phyloP scores from a whole-genome alignment of 495 filamentous ascomycete species.

The Tuber melanosporum region DNA sequence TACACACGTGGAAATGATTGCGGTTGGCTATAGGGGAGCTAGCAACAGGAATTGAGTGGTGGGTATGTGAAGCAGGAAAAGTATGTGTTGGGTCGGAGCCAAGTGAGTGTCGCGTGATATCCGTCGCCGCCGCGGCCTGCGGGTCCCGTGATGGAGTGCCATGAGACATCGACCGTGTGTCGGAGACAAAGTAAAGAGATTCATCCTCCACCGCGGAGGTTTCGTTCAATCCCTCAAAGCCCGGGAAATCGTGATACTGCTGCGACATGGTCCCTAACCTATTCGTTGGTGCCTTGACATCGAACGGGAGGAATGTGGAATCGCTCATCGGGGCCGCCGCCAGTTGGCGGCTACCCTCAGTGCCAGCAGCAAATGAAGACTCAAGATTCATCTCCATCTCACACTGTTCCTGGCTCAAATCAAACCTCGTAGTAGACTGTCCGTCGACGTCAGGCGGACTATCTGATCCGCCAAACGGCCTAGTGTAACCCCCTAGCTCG shows the following conservation, averaged over 20 bases:
- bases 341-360: neutral
- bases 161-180: neutral
- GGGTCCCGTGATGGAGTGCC: neutral
- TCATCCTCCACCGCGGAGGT: neutral
- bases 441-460: neutral
- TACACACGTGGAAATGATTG: neutral
- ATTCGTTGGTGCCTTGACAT: neutral
- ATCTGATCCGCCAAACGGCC: conserved; percentile 50
- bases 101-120: neutral
- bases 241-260: neutral
- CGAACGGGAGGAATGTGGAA: conserved; percentile 6
- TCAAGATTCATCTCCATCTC: neutral
- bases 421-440: neutral
- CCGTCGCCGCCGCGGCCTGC: neutral
- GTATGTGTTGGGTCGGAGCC: neutral
- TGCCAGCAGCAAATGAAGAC: neutral
- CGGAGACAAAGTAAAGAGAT: neutral
- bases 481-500: conserved; percentile 53
- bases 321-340: conserved; percentile 5
- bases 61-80: neutral
- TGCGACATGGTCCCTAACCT: neutral
- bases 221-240: neutral
- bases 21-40: neutral
- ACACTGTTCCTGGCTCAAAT: neutral
- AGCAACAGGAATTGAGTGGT: neutral